Evolutionary conservation across 2,329 filamentous ascomycete genomes (phyloP).

Genomic region (Aspergillus awamori): DNA sequence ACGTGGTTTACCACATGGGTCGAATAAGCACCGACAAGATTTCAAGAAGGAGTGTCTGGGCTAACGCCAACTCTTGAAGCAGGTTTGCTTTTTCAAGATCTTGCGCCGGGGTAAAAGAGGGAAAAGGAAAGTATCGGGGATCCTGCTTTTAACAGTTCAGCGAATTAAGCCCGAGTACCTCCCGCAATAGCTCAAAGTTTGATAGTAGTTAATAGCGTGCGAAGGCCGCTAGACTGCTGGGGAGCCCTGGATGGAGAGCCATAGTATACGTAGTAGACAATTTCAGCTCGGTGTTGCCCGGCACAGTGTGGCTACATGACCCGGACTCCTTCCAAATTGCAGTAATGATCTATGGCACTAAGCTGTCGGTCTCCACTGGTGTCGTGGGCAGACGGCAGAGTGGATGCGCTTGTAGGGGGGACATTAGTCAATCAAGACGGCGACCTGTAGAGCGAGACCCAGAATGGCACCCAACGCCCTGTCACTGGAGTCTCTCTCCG

Average conservation of each 20-base stretch:
- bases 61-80: neutral
- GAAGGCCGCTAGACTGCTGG: neutral
- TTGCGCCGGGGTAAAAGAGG: neutral
- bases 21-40: neutral
- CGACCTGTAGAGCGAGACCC: slow-evolving; percentile 1
- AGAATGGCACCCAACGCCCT: slow-evolving; percentile 8
- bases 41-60: slow-evolving; percentile 2
- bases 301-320: neutral
- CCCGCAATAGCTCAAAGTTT: slow-evolving; percentile 17
- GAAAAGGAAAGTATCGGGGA: neutral
- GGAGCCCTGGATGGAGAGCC: neutral
- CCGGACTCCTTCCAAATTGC: slow-evolving; percentile 4
- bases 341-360: slow-evolving; percentile 13
- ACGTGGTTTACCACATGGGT: slow-evolving; percentile 15
- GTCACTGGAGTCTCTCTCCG: slow-evolving; percentile 7
- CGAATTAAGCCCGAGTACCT: neutral
- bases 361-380: slow-evolving; percentile 6
- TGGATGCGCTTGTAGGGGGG: slow-evolving; percentile 1
- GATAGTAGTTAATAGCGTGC: slow-evolving; percentile 19
- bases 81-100: neutral
- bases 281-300: slow-evolving; percentile 5
- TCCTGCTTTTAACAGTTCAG: slow-evolving; percentile 3
- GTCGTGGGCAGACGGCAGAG: slow-evolving; percentile 11
- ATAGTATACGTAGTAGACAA: neutral
- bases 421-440: slow-evolving; percentile 7